phyloP scores from a whole-genome alignment of 2,329 filamentous ascomycete genomes.

The Fusarium subtropicale region DNA sequence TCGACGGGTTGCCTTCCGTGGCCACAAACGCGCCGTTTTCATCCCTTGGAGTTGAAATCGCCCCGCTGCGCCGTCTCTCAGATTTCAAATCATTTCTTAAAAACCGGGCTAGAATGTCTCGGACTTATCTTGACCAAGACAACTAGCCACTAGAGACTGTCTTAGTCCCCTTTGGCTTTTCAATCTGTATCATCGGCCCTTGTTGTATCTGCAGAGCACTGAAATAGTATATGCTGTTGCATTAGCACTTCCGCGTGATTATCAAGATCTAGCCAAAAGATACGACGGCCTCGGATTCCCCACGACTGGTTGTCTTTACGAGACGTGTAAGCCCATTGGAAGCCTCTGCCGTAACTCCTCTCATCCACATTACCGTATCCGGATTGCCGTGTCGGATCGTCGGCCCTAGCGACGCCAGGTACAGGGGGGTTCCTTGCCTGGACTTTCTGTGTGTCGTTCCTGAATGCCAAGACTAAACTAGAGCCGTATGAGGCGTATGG shows the following conservation, averaged over 20 bases:
- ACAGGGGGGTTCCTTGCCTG: not conserved
- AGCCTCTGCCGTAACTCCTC: not conserved
- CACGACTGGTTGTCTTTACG: not conserved
- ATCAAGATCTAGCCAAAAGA: not conserved
- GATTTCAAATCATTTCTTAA: slow-evolving; percentile 5
- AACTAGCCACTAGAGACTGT: not conserved
- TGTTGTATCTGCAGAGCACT: not conserved
- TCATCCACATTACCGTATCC: slow-evolving; percentile 23
- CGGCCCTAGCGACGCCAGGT: slow-evolving; percentile 17
- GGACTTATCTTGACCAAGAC: slow-evolving; percentile 1
- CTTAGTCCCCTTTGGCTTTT: not conserved
- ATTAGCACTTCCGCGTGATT: too few relatives aligned
- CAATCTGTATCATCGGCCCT: not conserved
- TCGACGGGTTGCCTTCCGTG: not conserved
- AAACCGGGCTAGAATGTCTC: slow-evolving; percentile 18
- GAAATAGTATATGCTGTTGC: not conserved
- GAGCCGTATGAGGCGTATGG: not conserved
- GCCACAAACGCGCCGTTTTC: not conserved
- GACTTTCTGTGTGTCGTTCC: not conserved
- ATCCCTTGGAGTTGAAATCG: not conserved
- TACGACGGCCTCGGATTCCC: not conserved
- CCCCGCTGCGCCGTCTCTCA: slow-evolving; percentile 5
- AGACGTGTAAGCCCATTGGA: not conserved
- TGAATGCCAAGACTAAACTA: slow-evolving; percentile 3
- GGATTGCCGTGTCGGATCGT: slow-evolving; percentile 4